Evolutionary conservation across 441 rosid genomes (phyloP).

Genomic region (Bocquillonia castaneifolia): DNA sequence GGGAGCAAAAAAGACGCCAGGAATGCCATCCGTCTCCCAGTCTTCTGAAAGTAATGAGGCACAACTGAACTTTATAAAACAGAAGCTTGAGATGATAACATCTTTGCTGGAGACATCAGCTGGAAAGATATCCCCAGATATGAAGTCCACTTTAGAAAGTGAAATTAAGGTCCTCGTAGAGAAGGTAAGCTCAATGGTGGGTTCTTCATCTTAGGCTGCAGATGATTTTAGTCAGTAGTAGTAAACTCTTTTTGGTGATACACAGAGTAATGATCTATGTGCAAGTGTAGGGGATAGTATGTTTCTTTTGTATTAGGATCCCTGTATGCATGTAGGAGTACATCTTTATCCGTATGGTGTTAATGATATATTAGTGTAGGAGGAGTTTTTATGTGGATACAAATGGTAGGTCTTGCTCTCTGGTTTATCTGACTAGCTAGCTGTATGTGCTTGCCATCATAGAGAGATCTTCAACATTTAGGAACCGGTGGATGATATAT

Average conservation of each 20-base stretch:
- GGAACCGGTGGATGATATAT: neutral
- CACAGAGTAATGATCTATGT: neutral
- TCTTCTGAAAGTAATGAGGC: conserved; percentile 21
- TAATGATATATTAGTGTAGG: conserved; percentile 5
- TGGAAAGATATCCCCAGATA: conserved; percentile 35
- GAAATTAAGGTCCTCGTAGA: conserved; percentile 43
- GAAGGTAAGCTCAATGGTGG: conserved; percentile 34
- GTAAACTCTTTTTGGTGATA: neutral
- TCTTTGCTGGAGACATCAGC: conserved; percentile 39
- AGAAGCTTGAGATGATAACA: conserved; percentile 42
- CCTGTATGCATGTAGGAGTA: conserved; percentile 3
- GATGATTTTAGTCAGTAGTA: neutral
- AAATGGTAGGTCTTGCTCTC: conserved; percentile 17
- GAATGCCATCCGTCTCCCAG: conserved; percentile 14
- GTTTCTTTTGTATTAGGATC: neutral
- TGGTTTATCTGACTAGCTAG: conserved; percentile 15
- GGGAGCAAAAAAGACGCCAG: conserved; percentile 14
- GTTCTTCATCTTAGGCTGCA: conserved; percentile 18
- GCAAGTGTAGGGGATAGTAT: conserved; percentile 16
- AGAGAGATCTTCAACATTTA: conserved; percentile 14
- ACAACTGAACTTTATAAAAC: conserved; percentile 33
- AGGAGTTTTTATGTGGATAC: conserved; percentile 10
- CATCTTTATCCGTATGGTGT: neutral
- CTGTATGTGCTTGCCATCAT: conserved; percentile 9
- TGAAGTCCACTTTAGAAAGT: conserved; percentile 39